Evolutionary conservation across 306 rosid species (phyloP), one percentile per base, ranked within the genome.

Genomic region (Fragaria iinumae): DNA sequence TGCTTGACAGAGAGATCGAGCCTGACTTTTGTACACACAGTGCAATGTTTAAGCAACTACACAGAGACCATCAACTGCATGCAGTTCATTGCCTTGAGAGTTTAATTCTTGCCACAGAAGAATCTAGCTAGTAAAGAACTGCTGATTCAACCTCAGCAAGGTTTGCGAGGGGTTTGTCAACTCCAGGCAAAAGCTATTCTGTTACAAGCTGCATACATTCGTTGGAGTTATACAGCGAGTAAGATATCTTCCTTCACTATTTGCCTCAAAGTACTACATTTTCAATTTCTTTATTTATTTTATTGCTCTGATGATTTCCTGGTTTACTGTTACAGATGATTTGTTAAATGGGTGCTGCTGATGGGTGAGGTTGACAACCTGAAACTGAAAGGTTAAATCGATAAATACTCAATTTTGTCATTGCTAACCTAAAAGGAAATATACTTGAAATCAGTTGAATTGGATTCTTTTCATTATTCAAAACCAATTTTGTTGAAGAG

Each of bases 21-120:
- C 98, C 98, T 9, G 96, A 90, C 85, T 89, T 86, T 76, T 86
- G 76, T 83, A 90, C 93, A 20, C 90, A 89, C 41, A 77, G 83
- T 79, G 90, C 93, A 34, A 87, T 93, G 69, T 79, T 93, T 66
- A 88, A 87, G 86, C 80, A 78, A 75, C 86, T 89, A 44, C 80
- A 74, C 63, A 85, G 73, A 77, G 93, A 88, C 84, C 90, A 84
- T 79, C 72, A 77, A 78, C 76, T 66, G 57, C 88, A 66, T 45
- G 93, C 85, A 56, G 78, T 73, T 67, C 82, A 73, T 64, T 77
- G 47, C 76, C 85, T 90, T 43, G 93, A 90, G 83, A 81, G 69
- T 74, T 48, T 82, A 60, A 81, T 81, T 76, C 79, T 71, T 73
- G 81, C 79, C 69, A 75, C 78, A 39, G 79, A 81, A 62, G 85